Evolutionary conservation across 805 yeast species (phyloP).

Genomic region (Candida anglica): DNA sequence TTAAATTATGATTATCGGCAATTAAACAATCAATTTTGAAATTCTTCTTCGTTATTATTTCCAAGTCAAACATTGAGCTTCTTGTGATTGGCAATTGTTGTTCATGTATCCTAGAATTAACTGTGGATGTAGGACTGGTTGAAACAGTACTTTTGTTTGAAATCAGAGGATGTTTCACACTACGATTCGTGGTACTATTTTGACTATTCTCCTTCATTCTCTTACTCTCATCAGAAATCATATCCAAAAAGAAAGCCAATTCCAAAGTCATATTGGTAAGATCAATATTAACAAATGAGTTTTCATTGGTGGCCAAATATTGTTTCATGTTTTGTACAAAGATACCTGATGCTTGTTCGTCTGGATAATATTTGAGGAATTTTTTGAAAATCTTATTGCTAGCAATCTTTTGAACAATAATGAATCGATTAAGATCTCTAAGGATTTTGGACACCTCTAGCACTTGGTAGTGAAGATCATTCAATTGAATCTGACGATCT

Average conservation of each 20-base stretch:
- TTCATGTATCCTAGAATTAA: background rate
- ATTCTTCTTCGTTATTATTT: conserved; percentile 31
- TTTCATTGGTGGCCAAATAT: conserved; percentile 37
- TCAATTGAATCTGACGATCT: conserved; percentile 12
- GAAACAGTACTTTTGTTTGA: conserved; percentile 1
- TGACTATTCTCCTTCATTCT: conserved; percentile 1
- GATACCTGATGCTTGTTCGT: conserved; percentile 14
- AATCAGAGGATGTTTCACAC: conserved; percentile 1
- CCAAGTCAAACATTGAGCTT: conserved; percentile 27
- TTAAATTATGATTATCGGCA: conserved; percentile 29
- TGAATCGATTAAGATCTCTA: conserved; percentile 66
- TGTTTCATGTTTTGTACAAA: conserved; percentile 27
- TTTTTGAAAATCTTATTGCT: conserved; percentile 72
- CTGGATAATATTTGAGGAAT: conserved; percentile 44
- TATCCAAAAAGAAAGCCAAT: conserved; percentile 34
- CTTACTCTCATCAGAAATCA: conserved; percentile 7
- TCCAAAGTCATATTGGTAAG: conserved; percentile 59
- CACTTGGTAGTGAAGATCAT: conserved; percentile 31
- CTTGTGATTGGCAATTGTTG: conserved; percentile 2
- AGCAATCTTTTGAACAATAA: conserved; percentile 70
- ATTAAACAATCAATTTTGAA: conserved; percentile 28
- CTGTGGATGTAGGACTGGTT: conserved; percentile 2
- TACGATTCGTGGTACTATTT: background rate
- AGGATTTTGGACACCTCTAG: conserved; percentile 43
- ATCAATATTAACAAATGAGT: conserved; percentile 59